Evolutionary conservation across 2,329 filamentous ascomycete genomes (phyloP).

Genomic region (Beauveria rudraprayagi): DNA sequence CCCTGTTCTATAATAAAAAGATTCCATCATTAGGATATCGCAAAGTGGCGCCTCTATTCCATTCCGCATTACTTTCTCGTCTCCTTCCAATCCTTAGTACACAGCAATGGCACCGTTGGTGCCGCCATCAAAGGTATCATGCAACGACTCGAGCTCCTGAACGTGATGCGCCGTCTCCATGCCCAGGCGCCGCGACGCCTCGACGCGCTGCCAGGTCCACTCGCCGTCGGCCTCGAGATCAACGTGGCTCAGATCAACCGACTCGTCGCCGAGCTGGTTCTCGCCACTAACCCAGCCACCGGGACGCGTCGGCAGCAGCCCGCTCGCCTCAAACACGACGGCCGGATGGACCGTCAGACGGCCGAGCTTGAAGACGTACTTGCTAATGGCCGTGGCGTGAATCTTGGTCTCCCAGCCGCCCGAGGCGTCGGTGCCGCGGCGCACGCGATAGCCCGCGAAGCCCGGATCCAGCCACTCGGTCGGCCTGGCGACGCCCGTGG

Average conservation of each 20-base stretch:
- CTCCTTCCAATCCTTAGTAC: conserved; percentile 35
- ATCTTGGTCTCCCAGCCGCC: conserved; percentile 54
- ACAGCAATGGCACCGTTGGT: conserved; percentile 42
- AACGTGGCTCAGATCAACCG: conserved; percentile 29
- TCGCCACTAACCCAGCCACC: conserved; percentile 51
- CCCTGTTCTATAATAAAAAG: background rate
- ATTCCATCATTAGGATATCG: background rate
- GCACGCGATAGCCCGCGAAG: conserved; percentile 33
- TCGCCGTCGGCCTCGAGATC: conserved; percentile 27
- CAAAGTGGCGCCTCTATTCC: background rate
- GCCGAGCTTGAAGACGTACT: conserved; percentile 77
- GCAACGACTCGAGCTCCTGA: conserved; percentile 46
- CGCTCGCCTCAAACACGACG: conserved; percentile 60
- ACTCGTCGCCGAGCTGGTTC: conserved; percentile 31
- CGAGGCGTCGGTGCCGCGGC: conserved; percentile 28
- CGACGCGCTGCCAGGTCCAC: conserved; percentile 53
- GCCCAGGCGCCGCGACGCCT: conserved; percentile 46
- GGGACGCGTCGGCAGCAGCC: conserved; percentile 66
- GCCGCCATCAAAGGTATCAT: conserved; percentile 45
- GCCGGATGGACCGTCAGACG: conserved; percentile 79
- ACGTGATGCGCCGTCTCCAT: conserved; percentile 49
- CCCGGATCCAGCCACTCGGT: conserved; percentile 42
- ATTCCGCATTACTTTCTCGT: background rate
- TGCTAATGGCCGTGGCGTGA: conserved; percentile 64
- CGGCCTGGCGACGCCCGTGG: conserved; percentile 49